These are phyloP conservation scores for Fragaria ananassa DNA, from an alignment of 306 rosid genomes.

Conservation along the genomic window DNA sequence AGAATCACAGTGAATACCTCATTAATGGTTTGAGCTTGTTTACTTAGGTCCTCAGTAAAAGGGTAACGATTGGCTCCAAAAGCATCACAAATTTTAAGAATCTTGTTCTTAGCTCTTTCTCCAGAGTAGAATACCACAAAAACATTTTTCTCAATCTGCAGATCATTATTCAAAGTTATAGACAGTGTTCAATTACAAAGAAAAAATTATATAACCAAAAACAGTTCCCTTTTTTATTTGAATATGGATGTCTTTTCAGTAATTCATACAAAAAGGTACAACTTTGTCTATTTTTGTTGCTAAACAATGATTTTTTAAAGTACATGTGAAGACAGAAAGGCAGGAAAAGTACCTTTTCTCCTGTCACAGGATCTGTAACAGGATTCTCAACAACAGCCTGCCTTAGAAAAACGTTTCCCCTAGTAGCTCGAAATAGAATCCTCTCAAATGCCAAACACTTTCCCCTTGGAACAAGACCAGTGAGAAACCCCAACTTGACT, in stretches of 20 bases:
- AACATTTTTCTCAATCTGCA: constrained; percentile 92
- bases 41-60: constrained; percentile 60
- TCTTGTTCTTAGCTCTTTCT: constrained; percentile 79
- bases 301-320: not conserved
- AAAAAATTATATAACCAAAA: constrained; percentile 4
- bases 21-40: constrained; percentile 39
- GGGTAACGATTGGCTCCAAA: constrained; percentile 97
- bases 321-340: not conserved
- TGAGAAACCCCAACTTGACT: constrained; percentile 50
- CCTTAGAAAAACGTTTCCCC: constrained; percentile 55
- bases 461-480: constrained; percentile 56
- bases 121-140: constrained; percentile 87
- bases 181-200: not conserved
- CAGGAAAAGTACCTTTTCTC: constrained; percentile 45
- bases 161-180: constrained; percentile 24
- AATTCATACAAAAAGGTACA: not conserved
- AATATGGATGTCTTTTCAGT: not conserved
- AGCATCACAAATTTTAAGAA: constrained; percentile 95
- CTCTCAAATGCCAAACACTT: constrained; percentile 61
- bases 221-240: not conserved
- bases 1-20: constrained; percentile 36
- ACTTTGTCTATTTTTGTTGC: not conserved
- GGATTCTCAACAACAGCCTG: constrained; percentile 47
- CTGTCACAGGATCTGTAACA: constrained; percentile 50
- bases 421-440: constrained; percentile 60